Percentiles rank a stretch among this genome's conserved stretches.
phyloP scores from a whole-genome alignment of 73 alveolate species.

The Blepharisma japonicum region DNA sequence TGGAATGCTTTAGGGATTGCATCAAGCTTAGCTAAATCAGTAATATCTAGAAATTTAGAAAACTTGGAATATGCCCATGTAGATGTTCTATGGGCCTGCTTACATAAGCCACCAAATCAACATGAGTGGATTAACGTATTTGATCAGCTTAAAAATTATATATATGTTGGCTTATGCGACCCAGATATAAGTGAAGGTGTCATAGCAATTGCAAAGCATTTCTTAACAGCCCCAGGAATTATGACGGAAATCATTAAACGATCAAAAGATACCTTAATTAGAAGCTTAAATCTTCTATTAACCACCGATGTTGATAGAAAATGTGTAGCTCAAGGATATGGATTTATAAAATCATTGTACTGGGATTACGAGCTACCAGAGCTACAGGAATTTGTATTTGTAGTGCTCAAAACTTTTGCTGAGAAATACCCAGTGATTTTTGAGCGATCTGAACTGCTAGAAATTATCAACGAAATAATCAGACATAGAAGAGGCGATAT shows the following conservation, averaged over 20 bases:
- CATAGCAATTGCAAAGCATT: constrained; percentile 57
- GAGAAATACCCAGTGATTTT: constrained; percentile 48
- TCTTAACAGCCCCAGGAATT: constrained; percentile 45
- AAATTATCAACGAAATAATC: constrained; percentile 57
- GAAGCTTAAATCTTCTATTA: constrained; percentile 43
- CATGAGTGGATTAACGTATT: constrained; percentile 59
- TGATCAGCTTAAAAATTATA: constrained; percentile 48
- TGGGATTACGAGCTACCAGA: constrained; percentile 35
- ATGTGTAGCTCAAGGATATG: constrained; percentile 48
- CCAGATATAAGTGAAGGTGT: constrained; percentile 48
- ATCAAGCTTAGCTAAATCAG: constrained; percentile 43
- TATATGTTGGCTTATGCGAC: constrained; percentile 53
- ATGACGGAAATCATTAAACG: constrained; percentile 44
- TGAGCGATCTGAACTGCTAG: constrained; percentile 49
- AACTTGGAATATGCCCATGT: constrained; percentile 60
- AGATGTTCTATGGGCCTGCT: constrained; percentile 59
- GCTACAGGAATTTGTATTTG: constrained; percentile 54
- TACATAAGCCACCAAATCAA: constrained; percentile 47
- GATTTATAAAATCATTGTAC: constrained; percentile 53
- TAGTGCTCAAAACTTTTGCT: constrained; percentile 59
- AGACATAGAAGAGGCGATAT: constrained; percentile 63
- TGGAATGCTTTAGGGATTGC: constrained; percentile 67
- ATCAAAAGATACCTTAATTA: constrained; percentile 45
- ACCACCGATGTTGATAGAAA: constrained; percentile 47
- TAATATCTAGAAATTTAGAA: constrained; percentile 34